Evolutionary conservation across 495 filamentous ascomycete species (phyloP), one percentile per base, ranked within the genome.

Genomic region (Penicillium malachiteum): DNA sequence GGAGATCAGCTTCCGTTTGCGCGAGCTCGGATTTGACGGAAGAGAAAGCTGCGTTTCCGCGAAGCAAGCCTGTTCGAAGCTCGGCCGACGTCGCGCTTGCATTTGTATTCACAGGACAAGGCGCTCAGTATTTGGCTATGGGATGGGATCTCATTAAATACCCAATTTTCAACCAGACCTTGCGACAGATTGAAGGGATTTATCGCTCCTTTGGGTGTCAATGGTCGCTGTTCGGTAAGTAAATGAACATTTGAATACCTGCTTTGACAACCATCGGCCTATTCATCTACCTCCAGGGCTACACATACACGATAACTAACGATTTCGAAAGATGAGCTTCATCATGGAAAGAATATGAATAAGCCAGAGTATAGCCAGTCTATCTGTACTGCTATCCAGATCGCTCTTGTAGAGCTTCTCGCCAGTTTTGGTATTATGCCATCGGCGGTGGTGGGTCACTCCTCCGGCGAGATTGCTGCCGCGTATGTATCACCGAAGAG

Each of bases 391-490:
- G 70, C 62, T 1, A 8, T 78, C 0, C 75, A 78, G 40, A 58
- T 78, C n/a, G 49, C 50, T 3, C 54, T 73, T 0, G 64, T 73
- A 0, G 66, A 81, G 38, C 59, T 84, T 7, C 59, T 86, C 0
- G 54, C 48, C 11, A 56, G 63, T 4, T 50, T 75, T 3, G 78
- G 77, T 0, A 66, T 87, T 7, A 5, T 18, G 0, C 79, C 82
- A 42, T 48, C 68, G 26, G 67, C 76, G 14, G 69, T 76, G 0
- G 72, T 69, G 8, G 76, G 72, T 12, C 75, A 81, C 47, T 69
- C 70, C 0, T 71, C 68, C 0, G 72, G 76, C 12, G 78, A 78
- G 39, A 77, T 78, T 48, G 77, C 59, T 7, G 75, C 78, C 0
- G 71, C 69, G 0, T 78, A 75, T 54, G 69, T 69, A 7, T 60